phyloP scores from a whole-genome alignment of 164 flowering plant genomes.

The Stephania cephalantha region DNA sequence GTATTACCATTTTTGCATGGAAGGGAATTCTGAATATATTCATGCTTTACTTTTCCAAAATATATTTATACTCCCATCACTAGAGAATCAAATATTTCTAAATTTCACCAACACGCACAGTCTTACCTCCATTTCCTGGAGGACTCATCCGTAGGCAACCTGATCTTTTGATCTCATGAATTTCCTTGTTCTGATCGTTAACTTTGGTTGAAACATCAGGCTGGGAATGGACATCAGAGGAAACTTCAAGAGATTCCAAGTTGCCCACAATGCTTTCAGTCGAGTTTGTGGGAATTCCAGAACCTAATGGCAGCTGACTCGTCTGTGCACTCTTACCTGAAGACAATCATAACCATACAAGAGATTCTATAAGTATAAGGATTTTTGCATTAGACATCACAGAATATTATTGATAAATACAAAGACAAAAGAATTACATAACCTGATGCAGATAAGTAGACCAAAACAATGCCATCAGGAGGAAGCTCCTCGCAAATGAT shows the following conservation, averaged over 20 bases:
- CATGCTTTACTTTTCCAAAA: background rate
- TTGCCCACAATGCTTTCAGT: conserved; percentile 32
- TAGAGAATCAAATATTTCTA: background rate
- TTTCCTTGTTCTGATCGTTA: conserved; percentile 27
- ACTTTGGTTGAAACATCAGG: conserved; percentile 26
- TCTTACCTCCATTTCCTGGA: conserved; percentile 73
- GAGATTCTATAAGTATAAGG: background rate
- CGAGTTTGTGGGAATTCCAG: conserved; percentile 28
- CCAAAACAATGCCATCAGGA: conserved; percentile 69
- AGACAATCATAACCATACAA: conserved; percentile 14
- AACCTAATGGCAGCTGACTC: conserved; percentile 29
- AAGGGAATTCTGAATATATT: too few relatives aligned
- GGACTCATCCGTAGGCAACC: conserved; percentile 56
- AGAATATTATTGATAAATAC: background rate
- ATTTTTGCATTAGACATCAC: background rate
- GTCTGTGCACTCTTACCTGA: conserved; percentile 45
- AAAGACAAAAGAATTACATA: background rate
- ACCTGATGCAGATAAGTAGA: conserved; percentile 88
- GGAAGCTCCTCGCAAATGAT: conserved; percentile 83
- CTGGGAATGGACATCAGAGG: conserved; percentile 29
- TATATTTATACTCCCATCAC: background rate
- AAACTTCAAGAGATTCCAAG: conserved; percentile 33
- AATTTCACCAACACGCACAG: conserved; percentile 1
- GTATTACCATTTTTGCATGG: too few relatives aligned
- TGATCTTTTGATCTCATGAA: conserved; percentile 11